Base-by-base conservation (phyloP, 2,329 filamentous ascomycete genomes). In the Cercospora beticola region DNA sequence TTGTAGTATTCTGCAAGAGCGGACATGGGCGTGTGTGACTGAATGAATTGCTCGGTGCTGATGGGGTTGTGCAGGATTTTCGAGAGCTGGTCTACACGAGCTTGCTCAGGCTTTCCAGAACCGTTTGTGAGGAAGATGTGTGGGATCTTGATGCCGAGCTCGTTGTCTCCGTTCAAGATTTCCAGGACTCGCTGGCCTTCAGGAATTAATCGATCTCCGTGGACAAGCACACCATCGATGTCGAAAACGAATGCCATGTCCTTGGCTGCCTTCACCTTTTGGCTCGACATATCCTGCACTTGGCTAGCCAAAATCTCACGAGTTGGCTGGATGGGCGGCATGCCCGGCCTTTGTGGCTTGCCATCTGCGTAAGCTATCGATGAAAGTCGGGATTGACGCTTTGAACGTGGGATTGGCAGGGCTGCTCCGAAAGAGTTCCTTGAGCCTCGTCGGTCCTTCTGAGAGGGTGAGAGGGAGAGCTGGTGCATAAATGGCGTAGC, bases 161-260 rank as follows among this genome's bases (percentile, higher is more conserved):
- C 88, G 80, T 91, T 91, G 81, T 91, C 89, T 59, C 89, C 90
- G 79, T 92, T 92, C 62, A 92, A 83, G 78, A 92, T 91, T 78
- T 90, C 87, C 46, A 92, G 86, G 14, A 86, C 87, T 67, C 87
- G 85, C 75, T 86, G 83, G 69, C 88, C 89, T 81, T 91, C 86
- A 52, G 88, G 88, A 71, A 92, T 92, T 68, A 90, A 81, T 67
- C 89, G 84, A 80, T 90, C 89, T 76, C 89, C 89, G 80, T 92
- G 90, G 66, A 92, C 90, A 26, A 92, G 84, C 68, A 93, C 90
- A 82, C 90, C 90, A 75, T 93, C 88, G 70, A 90, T 89, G 78
- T 93, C 91, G 76, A 93, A 94, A 75, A 89, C 91, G 72, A 93
- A 93, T 6, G 89, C 89, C 89, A 93, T 92, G 82, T 92, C 89